Conservation (phyloP, 495 filamentous ascomycete genomes). For the Niebla homalea region DNA sequence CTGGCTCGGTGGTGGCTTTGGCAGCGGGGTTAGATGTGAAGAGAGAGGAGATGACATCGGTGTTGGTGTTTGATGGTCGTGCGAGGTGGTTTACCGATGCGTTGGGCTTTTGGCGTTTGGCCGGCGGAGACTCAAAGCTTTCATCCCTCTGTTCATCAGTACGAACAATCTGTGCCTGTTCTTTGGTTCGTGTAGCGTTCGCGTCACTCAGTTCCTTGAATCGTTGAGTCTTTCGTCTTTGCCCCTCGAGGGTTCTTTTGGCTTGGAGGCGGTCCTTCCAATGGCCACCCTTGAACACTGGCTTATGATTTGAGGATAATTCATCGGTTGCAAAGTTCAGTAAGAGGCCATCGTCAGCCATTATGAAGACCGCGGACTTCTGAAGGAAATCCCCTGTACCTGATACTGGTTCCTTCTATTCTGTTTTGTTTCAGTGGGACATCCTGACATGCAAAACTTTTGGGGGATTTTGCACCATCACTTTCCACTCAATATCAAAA, state of each 20-base stretch:
- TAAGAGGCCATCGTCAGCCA: slow-evolving; percentile 93
- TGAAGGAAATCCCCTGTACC: too few relatives aligned
- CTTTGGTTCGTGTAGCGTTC: neutral
- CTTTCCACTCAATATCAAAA: too few relatives aligned
- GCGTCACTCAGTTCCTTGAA: slow-evolving; percentile 3
- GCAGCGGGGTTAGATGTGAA: slow-evolving; percentile 77
- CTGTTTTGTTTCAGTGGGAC: too few relatives aligned
- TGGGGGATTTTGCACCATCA: too few relatives aligned
- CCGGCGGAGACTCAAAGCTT: slow-evolving; percentile 18
- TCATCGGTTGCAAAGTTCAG: slow-evolving; percentile 77
- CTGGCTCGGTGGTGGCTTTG: slow-evolving; percentile 32
- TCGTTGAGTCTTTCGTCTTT: slow-evolving; percentile 23
- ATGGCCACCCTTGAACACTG: slow-evolving; percentile 68
- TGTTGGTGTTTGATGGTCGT: slow-evolving; percentile 7
- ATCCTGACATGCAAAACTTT: too few relatives aligned
- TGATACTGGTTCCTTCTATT: too few relatives aligned
- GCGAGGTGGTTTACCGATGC: slow-evolving; percentile 16
- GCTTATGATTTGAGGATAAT: slow-evolving; percentile 35
- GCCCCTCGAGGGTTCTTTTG: slow-evolving; percentile 49
- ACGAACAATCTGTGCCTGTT: neutral
- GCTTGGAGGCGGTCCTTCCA: slow-evolving; percentile 82
- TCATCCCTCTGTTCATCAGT: neutral
- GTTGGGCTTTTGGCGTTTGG: slow-evolving; percentile 30
- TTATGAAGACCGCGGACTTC: slow-evolving; percentile 29
- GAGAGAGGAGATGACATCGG: slow-evolving; percentile 73